Evolutionary conservation across 345 rosid species (phyloP).

Genomic region (Eucalyptus fibrosa): DNA sequence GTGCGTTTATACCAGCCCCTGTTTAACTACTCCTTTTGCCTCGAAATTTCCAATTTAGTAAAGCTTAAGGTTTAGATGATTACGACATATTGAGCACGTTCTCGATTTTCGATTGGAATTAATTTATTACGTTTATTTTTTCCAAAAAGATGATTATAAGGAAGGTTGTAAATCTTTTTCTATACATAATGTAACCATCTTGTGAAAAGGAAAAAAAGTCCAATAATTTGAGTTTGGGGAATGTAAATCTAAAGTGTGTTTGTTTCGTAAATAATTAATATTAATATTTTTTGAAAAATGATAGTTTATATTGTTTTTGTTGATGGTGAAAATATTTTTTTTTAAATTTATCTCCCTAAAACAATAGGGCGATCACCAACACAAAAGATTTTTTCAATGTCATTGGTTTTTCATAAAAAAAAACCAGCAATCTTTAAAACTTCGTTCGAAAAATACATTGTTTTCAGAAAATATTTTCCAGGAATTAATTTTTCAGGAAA

Average conservation of each 20-base stretch:
- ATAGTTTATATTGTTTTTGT: rapidly evolving
- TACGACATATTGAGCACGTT: neutral
- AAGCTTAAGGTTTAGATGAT: neutral
- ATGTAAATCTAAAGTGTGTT: neutral
- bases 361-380: rapidly evolving
- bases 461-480: too few relatives aligned
- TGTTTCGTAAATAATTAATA: neutral
- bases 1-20: neutral
- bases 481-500: too few relatives aligned
- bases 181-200: neutral
- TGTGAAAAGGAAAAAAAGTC: neutral
- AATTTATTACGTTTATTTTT: neutral
- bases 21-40: neutral
- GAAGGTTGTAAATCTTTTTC: neutral
- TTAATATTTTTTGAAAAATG: rapidly evolving
- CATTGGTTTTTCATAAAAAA: neutral
- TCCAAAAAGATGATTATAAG: neutral
- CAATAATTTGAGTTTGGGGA: neutral
- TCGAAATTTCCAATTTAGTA: neutral
- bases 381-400: rapidly evolving
- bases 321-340: neutral
- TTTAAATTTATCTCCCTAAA: rapidly evolving
- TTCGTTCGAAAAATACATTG: rapidly evolving
- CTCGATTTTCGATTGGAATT: neutral
- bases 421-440: rapidly evolving